A percentile compares a stretch with the other conserved stretches of the same genome.
phyloP scores from a whole-genome alignment of 2,329 filamentous ascomycete species.

The Trichophyton verrucosum region DNA sequence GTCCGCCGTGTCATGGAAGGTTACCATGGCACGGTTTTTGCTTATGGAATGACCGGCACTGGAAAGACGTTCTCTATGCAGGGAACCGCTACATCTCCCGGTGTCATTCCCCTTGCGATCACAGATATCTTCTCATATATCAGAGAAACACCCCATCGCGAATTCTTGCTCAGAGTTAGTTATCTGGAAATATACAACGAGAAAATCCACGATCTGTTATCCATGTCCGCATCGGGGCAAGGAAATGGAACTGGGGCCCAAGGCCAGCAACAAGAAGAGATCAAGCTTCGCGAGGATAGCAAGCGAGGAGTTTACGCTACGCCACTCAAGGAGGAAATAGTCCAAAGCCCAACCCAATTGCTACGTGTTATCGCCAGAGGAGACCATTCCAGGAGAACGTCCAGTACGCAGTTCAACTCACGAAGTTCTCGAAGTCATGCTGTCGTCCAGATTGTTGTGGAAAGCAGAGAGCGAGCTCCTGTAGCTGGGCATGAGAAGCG shows the following conservation, averaged over 20 bases:
- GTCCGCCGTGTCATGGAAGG: constrained; percentile 98
- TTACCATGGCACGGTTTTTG: constrained; percentile 95
- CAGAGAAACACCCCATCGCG: constrained; percentile 83
- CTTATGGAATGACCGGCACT: constrained; percentile 97
- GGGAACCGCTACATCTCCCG: constrained; percentile 85
- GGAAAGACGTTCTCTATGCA: constrained; percentile 99
- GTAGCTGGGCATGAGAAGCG: constrained; percentile 49
- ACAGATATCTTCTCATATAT: constrained; percentile 99
- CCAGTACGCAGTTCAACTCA: constrained; percentile 93
- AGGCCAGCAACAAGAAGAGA: constrained; percentile 63
- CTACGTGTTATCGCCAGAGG: constrained; percentile 88
- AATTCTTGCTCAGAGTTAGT: constrained; percentile 89
- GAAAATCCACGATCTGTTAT: constrained; percentile 85
- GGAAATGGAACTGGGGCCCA: constrained; percentile 38
- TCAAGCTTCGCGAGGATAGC: constrained; percentile 91
- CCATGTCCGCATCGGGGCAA: constrained; percentile 48
- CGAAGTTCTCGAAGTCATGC: constrained; percentile 95
- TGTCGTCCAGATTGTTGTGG: constrained; percentile 96
- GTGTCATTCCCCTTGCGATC: constrained; percentile 92
- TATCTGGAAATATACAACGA: constrained; percentile 99
- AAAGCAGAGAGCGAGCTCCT: constrained; percentile 77
- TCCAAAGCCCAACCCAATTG: constrained; percentile 92
- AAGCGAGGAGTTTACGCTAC: constrained; percentile 95
- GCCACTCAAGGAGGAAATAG: constrained; percentile 93
- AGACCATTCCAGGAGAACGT: constrained; percentile 77